Conservation (phyloP, 2,329 filamentous ascomycete species). For the Boeremia lycopersici region DNA sequence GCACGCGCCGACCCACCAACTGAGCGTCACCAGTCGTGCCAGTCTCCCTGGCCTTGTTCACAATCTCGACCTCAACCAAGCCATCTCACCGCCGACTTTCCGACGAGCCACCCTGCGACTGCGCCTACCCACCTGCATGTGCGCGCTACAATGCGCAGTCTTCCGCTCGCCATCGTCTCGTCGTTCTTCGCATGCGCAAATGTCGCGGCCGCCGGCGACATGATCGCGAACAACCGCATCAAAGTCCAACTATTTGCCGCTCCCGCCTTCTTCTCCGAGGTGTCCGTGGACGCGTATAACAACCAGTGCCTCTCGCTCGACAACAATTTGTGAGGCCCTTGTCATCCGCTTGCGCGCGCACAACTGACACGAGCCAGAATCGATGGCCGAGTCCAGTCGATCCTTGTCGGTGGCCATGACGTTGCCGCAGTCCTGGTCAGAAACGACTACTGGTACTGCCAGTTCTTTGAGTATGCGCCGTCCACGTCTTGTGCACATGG, state of each 20-base stretch:
- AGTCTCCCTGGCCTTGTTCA: constrained; percentile 5
- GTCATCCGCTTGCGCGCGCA: neutral
- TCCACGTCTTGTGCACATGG: neutral
- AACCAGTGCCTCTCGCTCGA: constrained; percentile 38
- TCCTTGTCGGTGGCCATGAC: constrained; percentile 41
- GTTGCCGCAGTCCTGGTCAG: constrained; percentile 31
- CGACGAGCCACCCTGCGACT: constrained; percentile 7
- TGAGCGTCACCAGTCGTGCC: constrained; percentile 9
- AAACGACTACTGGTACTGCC: constrained; percentile 42
- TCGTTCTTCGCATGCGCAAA: constrained; percentile 1
- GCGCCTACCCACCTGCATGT: constrained; percentile 14
- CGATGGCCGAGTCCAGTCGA: constrained; percentile 40
- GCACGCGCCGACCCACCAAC: constrained; percentile 11
- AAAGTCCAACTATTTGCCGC: constrained; percentile 44
- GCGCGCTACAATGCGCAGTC: constrained; percentile 19
- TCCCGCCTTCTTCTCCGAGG: constrained; percentile 41
- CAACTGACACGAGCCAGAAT: constrained; percentile 29
- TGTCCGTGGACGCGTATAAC: constrained; percentile 39
- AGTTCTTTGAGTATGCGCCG: constrained; percentile 40
- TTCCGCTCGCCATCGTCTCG: constrained; percentile 3
- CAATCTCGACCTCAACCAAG: constrained; percentile 8
- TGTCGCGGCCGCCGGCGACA: constrained; percentile 22
- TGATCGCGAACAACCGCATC: constrained; percentile 33
- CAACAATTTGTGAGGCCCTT: constrained; percentile 37
- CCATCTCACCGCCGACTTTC: constrained; percentile 6